Evolutionary conservation across 169 alveolate species (phyloP).

Genomic region (Cryptosporidium sp.): DNA sequence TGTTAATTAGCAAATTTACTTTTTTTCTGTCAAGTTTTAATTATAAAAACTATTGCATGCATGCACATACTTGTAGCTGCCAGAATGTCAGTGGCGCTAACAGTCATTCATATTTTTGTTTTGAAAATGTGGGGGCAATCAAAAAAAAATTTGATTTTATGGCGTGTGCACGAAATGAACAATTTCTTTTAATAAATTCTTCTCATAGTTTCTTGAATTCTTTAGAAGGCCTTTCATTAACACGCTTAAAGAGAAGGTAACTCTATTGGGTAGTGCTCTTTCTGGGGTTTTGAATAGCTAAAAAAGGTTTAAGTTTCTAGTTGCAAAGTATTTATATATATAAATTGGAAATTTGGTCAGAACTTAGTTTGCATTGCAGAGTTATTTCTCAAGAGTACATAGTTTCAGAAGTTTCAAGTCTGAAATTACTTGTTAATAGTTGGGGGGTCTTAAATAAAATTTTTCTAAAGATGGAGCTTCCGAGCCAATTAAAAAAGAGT

Average conservation of each 20-base stretch:
- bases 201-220: neutral
- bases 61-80: slow-evolving; percentile 38
- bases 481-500: slow-evolving; percentile 60
- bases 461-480: slow-evolving; percentile 20
- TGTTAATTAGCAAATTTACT: neutral
- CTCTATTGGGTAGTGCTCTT: neutral
- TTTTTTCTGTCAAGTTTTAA: slow-evolving; percentile 1
- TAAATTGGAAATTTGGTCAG: neutral
- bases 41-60: slow-evolving; percentile 25
- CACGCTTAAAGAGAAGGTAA: neutral
- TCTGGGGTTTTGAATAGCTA: neutral
- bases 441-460: neutral
- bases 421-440: neutral
- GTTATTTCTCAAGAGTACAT: neutral
- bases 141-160: slow-evolving; percentile 8
- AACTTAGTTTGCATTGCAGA: neutral
- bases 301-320: neutral
- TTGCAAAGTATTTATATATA: neutral
- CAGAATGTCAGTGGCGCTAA: slow-evolving; percentile 72
- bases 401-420: neutral
- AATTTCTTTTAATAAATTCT: neutral
- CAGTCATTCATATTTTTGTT: slow-evolving; percentile 49
- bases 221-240: neutral
- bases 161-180: slow-evolving; percentile 62
- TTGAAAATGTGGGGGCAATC: slow-evolving; percentile 53